These are phyloP conservation scores for Jasminum sambac DNA, from an alignment of 257 asterid species.

Conservation along the genomic window DNA sequence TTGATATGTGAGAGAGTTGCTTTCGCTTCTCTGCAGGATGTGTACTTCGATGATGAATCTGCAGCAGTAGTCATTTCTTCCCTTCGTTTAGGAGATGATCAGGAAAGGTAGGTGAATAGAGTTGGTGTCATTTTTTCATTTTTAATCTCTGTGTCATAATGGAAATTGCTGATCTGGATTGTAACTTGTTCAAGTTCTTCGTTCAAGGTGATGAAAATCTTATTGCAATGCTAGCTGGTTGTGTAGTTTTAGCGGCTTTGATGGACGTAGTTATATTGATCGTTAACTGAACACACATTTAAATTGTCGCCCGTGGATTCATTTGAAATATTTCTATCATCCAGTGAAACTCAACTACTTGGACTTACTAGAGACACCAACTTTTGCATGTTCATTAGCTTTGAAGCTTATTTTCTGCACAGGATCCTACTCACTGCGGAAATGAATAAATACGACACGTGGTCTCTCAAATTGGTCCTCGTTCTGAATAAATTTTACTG, in stretches of 20 bases:
- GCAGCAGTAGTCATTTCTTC: constrained; percentile 63
- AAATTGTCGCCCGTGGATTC: background rate
- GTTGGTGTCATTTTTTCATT: constrained; percentile 13
- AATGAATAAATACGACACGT: background rate
- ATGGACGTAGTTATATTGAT: background rate
- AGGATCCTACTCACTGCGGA: background rate
- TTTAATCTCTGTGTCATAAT: constrained; percentile 3
- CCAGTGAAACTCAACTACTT: background rate
- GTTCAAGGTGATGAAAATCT: background rate
- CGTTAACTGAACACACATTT: background rate
- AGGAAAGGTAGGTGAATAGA: constrained; percentile 41
- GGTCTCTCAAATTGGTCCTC: background rate
- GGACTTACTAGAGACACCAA: background rate
- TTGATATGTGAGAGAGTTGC: constrained; percentile 14
- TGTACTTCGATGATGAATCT: constrained; percentile 56
- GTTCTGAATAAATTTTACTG: background rate
- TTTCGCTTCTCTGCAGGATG: constrained; percentile 48
- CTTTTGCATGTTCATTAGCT: background rate
- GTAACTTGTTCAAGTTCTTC: background rate
- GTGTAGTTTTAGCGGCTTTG: background rate
- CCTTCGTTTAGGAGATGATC: constrained; percentile 51
- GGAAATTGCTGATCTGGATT: constrained; percentile 6
- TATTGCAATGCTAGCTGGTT: background rate
- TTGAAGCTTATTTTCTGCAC: background rate
- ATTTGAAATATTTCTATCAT: background rate